A percentile compares a stretch with the other conserved stretches of the same genome.
Conservation (phyloP, 1,139 yeast genomes). For the Sugiyamaella pinicola region DNA sequence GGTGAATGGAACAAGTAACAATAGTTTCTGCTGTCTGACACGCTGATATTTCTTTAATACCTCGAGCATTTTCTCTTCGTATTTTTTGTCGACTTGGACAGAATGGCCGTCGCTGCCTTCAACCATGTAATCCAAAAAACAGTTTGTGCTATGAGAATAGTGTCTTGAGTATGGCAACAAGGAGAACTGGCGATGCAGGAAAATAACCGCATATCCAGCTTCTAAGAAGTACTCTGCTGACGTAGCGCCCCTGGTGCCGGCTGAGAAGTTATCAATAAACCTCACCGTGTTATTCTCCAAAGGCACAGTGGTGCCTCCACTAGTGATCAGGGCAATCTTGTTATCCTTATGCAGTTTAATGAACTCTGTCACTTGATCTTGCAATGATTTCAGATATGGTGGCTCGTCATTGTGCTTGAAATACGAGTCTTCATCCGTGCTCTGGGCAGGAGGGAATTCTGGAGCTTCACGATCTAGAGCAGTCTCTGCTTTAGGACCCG, state of each 20-base stretch:
- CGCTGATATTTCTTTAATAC: constrained; percentile 67
- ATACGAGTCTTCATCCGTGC: constrained; percentile 72
- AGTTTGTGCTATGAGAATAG: constrained; percentile 80
- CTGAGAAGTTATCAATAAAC: constrained; percentile 94
- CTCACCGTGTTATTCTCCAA: constrained; percentile 94
- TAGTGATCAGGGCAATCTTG: constrained; percentile 80
- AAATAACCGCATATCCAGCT: constrained; percentile 86
- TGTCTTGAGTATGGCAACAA: constrained; percentile 88
- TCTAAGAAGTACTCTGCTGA: constrained; percentile 90
- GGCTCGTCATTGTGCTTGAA: constrained; percentile 77
- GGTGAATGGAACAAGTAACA: constrained; percentile 82
- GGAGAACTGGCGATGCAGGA: constrained; percentile 88
- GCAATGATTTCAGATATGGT: constrained; percentile 63
- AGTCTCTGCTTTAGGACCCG: constrained; percentile 66
- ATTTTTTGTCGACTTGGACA: constrained; percentile 57
- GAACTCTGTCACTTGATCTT: constrained; percentile 59
- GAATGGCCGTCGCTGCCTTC: constrained; percentile 36
- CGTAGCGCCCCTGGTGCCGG: constrained; percentile 97
- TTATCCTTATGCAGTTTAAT: constrained; percentile 48
- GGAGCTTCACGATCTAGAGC: constrained; percentile 81
- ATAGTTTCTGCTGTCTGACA: constrained; percentile 59
- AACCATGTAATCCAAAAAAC: constrained; percentile 79
- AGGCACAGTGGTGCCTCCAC: constrained; percentile 99
- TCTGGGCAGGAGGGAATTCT: constrained; percentile 76
- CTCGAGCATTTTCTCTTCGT: constrained; percentile 61